Evolutionary conservation across 306 rosid species (phyloP).

Genomic region (Ammopiptanthus mongolicus): DNA sequence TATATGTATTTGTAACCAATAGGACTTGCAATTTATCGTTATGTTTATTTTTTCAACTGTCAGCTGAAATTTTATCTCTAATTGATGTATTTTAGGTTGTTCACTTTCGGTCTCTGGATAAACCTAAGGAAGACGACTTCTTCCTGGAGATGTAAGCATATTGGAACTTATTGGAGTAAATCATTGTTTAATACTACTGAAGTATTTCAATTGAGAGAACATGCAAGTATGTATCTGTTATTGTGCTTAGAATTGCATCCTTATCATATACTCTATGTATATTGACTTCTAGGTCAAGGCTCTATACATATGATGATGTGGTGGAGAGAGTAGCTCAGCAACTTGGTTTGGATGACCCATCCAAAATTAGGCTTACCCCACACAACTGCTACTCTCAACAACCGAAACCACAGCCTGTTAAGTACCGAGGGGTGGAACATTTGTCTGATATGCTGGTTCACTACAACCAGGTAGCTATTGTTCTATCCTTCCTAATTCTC

Average conservation of each 20-base stretch:
- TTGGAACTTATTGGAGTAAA: slow-evolving; percentile 16
- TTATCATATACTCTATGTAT: neutral
- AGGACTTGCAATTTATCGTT: neutral
- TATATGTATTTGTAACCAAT: neutral
- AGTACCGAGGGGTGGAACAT: slow-evolving; percentile 77
- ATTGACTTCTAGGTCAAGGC: slow-evolving; percentile 66
- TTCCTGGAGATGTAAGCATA: slow-evolving; percentile 68
- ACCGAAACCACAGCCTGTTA: slow-evolving; percentile 88
- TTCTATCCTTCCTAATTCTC: slow-evolving; percentile 5
- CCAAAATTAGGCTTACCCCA: slow-evolving; percentile 79
- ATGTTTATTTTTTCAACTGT: neutral
- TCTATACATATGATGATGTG: slow-evolving; percentile 81
- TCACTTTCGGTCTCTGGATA: slow-evolving; percentile 80
- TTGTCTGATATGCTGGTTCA: slow-evolving; percentile 88
- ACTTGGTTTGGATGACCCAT: slow-evolving; percentile 78
- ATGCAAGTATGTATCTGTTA: neutral
- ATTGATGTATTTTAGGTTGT: slow-evolving; percentile 59
- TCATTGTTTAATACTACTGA: slow-evolving; percentile 4
- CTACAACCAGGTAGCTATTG: slow-evolving; percentile 72
- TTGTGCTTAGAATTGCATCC: slow-evolving; percentile 17
- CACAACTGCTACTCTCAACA: slow-evolving; percentile 93
- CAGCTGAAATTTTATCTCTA: neutral
- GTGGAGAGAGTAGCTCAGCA: slow-evolving; percentile 78
- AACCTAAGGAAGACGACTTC: slow-evolving; percentile 91
- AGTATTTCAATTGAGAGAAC: neutral